Percentiles rank a stretch among this genome's conserved stretches.
These are phyloP conservation scores for Ganoderma resinaceum DNA, from an alignment of 1,284 basidiomycete species.

Conservation along the genomic window DNA sequence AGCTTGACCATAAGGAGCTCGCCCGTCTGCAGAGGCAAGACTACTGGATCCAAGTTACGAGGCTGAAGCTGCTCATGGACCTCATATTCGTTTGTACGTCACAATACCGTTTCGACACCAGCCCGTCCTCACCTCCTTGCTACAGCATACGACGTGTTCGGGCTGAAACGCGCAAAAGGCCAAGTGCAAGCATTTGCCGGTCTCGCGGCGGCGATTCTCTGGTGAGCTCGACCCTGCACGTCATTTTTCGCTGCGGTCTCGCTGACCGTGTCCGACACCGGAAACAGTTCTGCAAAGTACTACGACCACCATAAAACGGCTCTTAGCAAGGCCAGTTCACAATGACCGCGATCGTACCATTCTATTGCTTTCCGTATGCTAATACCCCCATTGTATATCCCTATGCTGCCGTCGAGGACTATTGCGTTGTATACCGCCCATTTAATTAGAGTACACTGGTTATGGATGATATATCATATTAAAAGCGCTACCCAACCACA, in stretches of 20 bases:
- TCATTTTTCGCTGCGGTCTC: slow-evolving; percentile 17
- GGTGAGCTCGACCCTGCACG: slow-evolving; percentile 50
- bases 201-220: slow-evolving; percentile 70
- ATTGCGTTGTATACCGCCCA: slow-evolving; percentile 19
- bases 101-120: not conserved
- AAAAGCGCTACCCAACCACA: slow-evolving; percentile 7
- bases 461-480: slow-evolving; percentile 9
- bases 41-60: slow-evolving; percentile 75
- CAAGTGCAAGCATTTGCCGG: slow-evolving; percentile 72
- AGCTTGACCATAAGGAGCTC: slow-evolving; percentile 76
- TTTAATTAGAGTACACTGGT: slow-evolving; percentile 18
- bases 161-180: slow-evolving; percentile 63
- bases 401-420: slow-evolving; percentile 22
- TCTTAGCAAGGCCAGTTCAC: slow-evolving; percentile 57
- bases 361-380: slow-evolving; percentile 10
- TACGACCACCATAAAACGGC: slow-evolving; percentile 70
- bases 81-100: slow-evolving; percentile 83
- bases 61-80: slow-evolving; percentile 79
- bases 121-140: slow-evolving; percentile 6
- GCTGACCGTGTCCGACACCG: slow-evolving; percentile 10
- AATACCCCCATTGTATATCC: slow-evolving; percentile 23
- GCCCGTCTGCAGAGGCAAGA: slow-evolving; percentile 68
- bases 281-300: slow-evolving; percentile 67
- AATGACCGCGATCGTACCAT: slow-evolving; percentile 19
- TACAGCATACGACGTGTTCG: slow-evolving; percentile 63